Conservation (phyloP, 352 stramenopile genomes). For the Globisporangium okanoganense region DNA sequence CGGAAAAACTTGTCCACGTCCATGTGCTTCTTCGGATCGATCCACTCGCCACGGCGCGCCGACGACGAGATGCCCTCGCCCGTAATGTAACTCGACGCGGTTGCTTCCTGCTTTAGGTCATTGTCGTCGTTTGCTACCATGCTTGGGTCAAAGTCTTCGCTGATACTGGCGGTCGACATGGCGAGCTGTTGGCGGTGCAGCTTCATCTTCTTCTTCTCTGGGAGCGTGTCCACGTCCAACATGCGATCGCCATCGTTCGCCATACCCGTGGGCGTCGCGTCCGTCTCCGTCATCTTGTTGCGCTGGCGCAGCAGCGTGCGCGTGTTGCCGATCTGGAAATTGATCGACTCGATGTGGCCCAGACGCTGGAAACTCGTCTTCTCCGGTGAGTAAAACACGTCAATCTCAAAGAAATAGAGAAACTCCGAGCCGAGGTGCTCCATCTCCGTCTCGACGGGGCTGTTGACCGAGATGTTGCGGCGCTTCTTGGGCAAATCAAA, state of each 20-base stretch:
- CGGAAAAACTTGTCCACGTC: slow-evolving; percentile 43
- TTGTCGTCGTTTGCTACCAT: slow-evolving; percentile 3
- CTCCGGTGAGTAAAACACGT: slow-evolving; percentile 71
- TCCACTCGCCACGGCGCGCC: slow-evolving; percentile 23
- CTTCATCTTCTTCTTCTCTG: slow-evolving; percentile 83
- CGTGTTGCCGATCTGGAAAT: slow-evolving; percentile 86
- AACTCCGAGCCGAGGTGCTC: slow-evolving; percentile 57
- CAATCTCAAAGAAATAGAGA: slow-evolving; percentile 86
- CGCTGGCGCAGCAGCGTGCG: slow-evolving; percentile 77
- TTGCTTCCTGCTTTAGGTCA: slow-evolving; percentile 8
- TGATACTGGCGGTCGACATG: slow-evolving; percentile 33
- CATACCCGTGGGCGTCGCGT: slow-evolving; percentile 23
- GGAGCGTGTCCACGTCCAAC: slow-evolving; percentile 42
- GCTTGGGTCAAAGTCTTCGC: slow-evolving; percentile 24
- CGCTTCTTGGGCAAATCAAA: slow-evolving; percentile 87
- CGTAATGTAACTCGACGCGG: slow-evolving; percentile 25
- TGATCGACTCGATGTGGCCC: slow-evolving; percentile 67
- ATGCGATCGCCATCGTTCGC: slow-evolving; percentile 44
- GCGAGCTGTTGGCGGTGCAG: slow-evolving; percentile 35
- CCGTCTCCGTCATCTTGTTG: slow-evolving; percentile 75
- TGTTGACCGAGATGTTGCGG: slow-evolving; percentile 44
- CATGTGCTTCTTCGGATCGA: slow-evolving; percentile 21
- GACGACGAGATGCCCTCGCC: slow-evolving; percentile 32
- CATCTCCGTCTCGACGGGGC: slow-evolving; percentile 24
- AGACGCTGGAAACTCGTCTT: slow-evolving; percentile 57